Evolutionary conservation across 1,139 yeast genomes (phyloP), one percentile per base, ranked within the genome.

Genomic region (Suhomyces kunorum): DNA sequence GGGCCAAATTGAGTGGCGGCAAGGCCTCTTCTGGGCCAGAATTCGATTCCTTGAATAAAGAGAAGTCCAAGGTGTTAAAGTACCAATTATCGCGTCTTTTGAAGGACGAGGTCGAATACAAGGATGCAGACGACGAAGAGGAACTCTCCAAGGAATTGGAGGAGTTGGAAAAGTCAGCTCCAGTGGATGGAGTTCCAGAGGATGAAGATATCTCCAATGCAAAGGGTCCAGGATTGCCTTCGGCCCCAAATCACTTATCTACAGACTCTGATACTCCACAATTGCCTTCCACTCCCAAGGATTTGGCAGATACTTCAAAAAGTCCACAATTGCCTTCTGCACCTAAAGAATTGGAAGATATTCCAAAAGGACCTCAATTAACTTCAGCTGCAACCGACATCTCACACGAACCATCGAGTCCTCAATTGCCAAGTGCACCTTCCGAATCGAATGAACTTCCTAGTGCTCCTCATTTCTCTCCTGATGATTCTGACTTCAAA

Each of bases 61-160:
- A 64, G 6, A 68, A 71, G 46, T 55, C 58, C 40, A 71, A 71
- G 53, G 40, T 62, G 8, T 54, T 70, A 48, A 72, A 72, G 57
- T 68, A 53, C 42, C 72, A 71, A 36, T 62, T 72, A 49, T 60
- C 75, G 12, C 53, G 61, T 44, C 52, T 72, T 38, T 47, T 71
- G n/a, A 70, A 70, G 49, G 70, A 66, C 36, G 69, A 71, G 40
- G 51, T 69, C 4, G 60, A 59, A 3, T 50, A 54, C 8, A 54
- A 58, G 37, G 62, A 55, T 18, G 45, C 32, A 12, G 42, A 40
- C 16, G 66, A 61, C 30, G 55, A 57, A 24, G 71, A 65, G 31
- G 66, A 61, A 31, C 53, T 64, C 34, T 59, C 61, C 28, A 42
- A 47, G 34, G 71, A 67, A 40, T 28, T 49, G 24, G 45, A 45